Evolutionary conservation across 192 early-diverging fungal genomes (phyloP).

Genomic region (Rhizoclosmatium sp.): DNA sequence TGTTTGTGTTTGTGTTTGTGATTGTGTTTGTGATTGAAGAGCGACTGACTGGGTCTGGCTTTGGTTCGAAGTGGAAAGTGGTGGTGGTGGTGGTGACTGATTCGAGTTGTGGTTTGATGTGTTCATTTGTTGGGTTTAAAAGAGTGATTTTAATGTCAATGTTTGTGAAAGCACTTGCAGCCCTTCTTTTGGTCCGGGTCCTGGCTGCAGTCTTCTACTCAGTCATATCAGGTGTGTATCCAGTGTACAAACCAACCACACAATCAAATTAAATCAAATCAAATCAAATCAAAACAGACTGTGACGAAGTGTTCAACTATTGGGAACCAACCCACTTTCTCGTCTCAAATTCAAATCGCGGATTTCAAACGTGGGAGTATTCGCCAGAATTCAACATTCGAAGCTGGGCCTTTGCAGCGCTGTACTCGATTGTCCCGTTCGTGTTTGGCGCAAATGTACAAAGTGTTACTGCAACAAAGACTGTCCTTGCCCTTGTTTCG

Average conservation of each 20-base stretch:
- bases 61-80: background rate
- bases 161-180: too few relatives aligned
- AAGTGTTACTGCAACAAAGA: slow-evolving; percentile 78
- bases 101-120: background rate
- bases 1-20: background rate
- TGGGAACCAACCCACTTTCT: slow-evolving; percentile 95
- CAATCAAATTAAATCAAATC: too few relatives aligned
- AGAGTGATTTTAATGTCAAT: background rate
- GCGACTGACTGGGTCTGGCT: background rate
- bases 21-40: background rate
- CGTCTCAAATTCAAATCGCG: slow-evolving; percentile 68
- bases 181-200: background rate
- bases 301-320: slow-evolving; percentile 96
- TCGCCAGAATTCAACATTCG: slow-evolving; percentile 86
- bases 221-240: background rate
- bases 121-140: background rate
- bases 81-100: background rate
- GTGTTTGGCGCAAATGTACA: slow-evolving; percentile 54
- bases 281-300: slow-evolving; percentile 57
- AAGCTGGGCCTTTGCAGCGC: slow-evolving; percentile 80
- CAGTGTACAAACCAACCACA: too few relatives aligned
- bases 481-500: slow-evolving; percentile 66
- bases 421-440: slow-evolving; percentile 61
- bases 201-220: background rate
- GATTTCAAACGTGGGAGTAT: slow-evolving; percentile 98